Base-by-base conservation (phyloP, 768 basidiomycete species). In the Lactifluus pinguis region DNA sequence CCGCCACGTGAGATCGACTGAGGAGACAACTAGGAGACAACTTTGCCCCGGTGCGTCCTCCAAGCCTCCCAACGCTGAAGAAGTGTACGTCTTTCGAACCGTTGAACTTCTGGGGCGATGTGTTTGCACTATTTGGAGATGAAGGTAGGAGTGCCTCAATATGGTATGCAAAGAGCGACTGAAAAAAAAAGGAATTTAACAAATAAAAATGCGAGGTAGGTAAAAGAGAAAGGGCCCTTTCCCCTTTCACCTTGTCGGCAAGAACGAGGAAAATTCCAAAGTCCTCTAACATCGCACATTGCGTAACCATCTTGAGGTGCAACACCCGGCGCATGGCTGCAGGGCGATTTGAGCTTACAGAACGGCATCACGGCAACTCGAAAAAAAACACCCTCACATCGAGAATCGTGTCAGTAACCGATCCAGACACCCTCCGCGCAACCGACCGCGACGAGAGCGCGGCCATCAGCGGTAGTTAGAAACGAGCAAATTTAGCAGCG, bases 361-460 rank as follows among this genome's bases (percentile, higher is more conserved):
- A 14, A 47, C 32, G 11, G 10, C 36, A 14, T n/a, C n/a, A n/a
- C n/a, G n/a, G n/a, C n/a, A n/a, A n/a, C n/a, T n/a, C n/a, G n/a
- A n/a, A n/a, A n/a, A n/a, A n/a, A n/a, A n/a, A n/a, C n/a, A n/a
- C n/a, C n/a, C n/a, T n/a, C n/a, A n/a, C n/a, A n/a, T n/a, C n/a
- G n/a, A n/a, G n/a, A n/a, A n/a, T n/a, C n/a, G n/a, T n/a, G n/a
- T n/a, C n/a, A n/a, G n/a, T n/a, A n/a, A n/a, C n/a, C n/a, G n/a
- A 97, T 94, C 89, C 92, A 97, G 19, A 97, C 89, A 34, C 95
- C 95, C 69, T 97, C 93, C 0, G 88, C 87, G 71, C 94, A 97
- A 8, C 95, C 97, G 66, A 98, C 86, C 0, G 95, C 92, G 42
- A 98, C n/a, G n/a, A n/a, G n/a, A n/a, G n/a, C n/a, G n/a, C n/a